Base-by-base conservation (phyloP, 768 basidiomycete species). In the Amanita rimosa region DNA sequence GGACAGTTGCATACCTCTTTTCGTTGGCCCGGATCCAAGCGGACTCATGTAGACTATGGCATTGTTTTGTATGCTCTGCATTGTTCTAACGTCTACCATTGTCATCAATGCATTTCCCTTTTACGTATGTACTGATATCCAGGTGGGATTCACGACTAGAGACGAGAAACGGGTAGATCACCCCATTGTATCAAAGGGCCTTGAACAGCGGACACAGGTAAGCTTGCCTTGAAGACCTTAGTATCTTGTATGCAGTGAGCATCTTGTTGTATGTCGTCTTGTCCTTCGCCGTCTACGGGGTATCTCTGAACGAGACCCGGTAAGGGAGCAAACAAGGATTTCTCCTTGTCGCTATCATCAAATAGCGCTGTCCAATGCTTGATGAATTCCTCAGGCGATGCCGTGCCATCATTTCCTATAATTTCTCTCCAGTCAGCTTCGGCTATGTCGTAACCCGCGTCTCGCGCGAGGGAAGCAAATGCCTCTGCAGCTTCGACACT, bases 111-210 rank as follows among this genome's bases (percentile, higher is more conserved):
- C 35, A 39, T 34, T 21, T 13, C 5, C 14, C 19, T 38, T 29
- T 8, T 49, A 21, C 29, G 31, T 48, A 19, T 29, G 27, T 27
- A 17, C 19, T 27, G 6, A 34, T 42, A 19, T 38, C 26, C 24
- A 19, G 47, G 14, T n/a, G 27, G 13, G 14, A 41, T 22, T 9
- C n/a, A 43, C 16, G 6, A n/a, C 71, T 64, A 84, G 39, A 78
- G 71, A 53, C 72, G 81, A 2, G 83, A 61, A 5, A 65, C 60
- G 16, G 83, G 84, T 46, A 86, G 67, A 65, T 89, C 87, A 29
- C 75, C 77, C 85, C 85, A 89, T 44, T 79, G 65, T 1, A 81
- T 81, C 54, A 91, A 67, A 2, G 89, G 81, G 34, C 70, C 71
- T n/a, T 85, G 76, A 52, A 73, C 72, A 22, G 71, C 69, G 3